Base-by-base conservation (phyloP, 169 alveolate species). In the Theileria parva region DNA sequence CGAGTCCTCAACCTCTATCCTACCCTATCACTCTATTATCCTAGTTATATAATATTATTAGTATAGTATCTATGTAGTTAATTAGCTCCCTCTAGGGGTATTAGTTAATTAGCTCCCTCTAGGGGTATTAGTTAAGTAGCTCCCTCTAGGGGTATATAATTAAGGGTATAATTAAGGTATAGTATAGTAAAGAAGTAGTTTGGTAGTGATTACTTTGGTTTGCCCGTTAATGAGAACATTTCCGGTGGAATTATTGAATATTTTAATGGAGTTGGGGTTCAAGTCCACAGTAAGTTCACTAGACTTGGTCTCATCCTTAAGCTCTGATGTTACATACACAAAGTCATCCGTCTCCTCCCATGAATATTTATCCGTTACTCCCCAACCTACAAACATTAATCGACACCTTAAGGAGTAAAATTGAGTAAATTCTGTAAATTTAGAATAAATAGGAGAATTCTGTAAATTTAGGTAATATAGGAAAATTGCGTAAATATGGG, bases 321-420 rank as follows among this genome's bases (percentile, higher is more conserved):
- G 55, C 6, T n/a, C 27, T 1, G 64, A 55, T 19, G 79, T 11
- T 3, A 83, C 80, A 12, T 50, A 44, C 19, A 83, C 80, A 53
- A 60, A 39, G 11, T 68, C 51, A 6, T 4, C 63, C 28, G 64
- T 76, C 50, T 83, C 89, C 28, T 83, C 68, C 89, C 89, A 83
- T 21, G 81, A 28, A 77, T 83, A 83, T 7, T 50, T 55, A 1
- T 83, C 80, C 44, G 89, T 70, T 11, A 74, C n/a, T 28, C 89
- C 89, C 89, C 89, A 83, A 27, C 89, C 89, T 19, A 80, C 27
- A 83, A 51, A 13, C 71, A 12, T n/a, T n/a, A n/a, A n/a, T n/a
- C n/a, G n/a, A n/a, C n/a, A n/a, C n/a, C n/a, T n/a, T n/a, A n/a
- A 32, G 37, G 37, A 32, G 37, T 5, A 32, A 2, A 32, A 32